Evolutionary conservation across 305 asterid species (phyloP).

Genomic region (Fraxinus greggii): DNA sequence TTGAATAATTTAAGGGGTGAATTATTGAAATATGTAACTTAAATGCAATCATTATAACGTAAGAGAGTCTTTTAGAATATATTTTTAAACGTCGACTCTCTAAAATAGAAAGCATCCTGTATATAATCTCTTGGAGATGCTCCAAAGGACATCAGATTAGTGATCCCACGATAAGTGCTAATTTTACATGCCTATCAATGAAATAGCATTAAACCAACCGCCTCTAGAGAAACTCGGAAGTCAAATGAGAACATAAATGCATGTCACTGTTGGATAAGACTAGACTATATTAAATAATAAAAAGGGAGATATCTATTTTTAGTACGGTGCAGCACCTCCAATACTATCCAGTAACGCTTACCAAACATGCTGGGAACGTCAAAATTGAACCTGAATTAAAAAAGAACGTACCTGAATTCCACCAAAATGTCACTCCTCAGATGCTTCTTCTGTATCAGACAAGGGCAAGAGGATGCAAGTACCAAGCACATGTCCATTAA

Average conservation of each 20-base stretch:
- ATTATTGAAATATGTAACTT: not conserved
- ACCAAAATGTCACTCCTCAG: conserved; percentile 52
- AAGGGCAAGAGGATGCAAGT: conserved; percentile 85
- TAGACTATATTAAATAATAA: not conserved
- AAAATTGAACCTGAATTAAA: not conserved
- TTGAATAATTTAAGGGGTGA: not conserved
- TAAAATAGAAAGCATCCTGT: not conserved
- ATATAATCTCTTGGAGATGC: not conserved
- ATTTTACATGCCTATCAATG: not conserved
- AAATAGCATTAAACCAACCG: not conserved
- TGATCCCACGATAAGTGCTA: not conserved
- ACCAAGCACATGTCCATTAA: conserved; percentile 91
- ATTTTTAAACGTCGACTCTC: no score
- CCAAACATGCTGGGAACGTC: not conserved
- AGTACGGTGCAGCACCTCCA: not conserved
- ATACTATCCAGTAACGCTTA: not conserved
- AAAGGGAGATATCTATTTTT: not conserved
- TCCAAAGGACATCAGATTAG: not conserved
- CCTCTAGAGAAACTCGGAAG: not conserved
- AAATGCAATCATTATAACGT: not conserved
- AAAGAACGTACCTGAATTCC: conserved; percentile 32
- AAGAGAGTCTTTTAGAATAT: not conserved
- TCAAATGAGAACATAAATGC: not conserved
- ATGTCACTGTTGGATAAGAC: not conserved
- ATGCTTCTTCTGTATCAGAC: conserved; percentile 83